Evolutionary conservation across 176 grass and related monocot species (phyloP), one percentile per base, ranked within the genome.

Genomic region (Zizania latifolia): DNA sequence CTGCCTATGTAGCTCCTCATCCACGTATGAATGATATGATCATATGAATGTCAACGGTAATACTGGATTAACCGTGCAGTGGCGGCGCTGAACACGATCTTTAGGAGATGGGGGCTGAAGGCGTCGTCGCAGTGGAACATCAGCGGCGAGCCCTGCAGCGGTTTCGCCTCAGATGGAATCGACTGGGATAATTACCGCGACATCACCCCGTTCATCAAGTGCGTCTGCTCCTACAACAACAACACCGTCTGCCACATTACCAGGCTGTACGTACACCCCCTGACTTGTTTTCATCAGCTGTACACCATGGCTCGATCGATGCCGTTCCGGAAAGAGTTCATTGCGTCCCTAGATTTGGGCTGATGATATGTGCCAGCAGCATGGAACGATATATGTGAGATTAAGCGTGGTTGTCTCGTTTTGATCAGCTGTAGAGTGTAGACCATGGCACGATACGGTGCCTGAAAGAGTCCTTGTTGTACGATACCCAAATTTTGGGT

Each of bases 171-270:
- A 8, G 54, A 57, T 6, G 15, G 11, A 9, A 57, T 9, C 54
- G 17, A 57, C 54, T 24, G n/a, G 22, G 54, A 57, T 12, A 57
- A 57, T 21, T 24, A 23, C 10, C 54, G 21, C 54, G 11, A 22
- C 54, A 57, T 57, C 54, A 57, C 24, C 22, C 54, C 54, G 22
- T 5, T 50, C 45, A 50, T 50, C 45, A 50, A 50, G 45, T 50
- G 92, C 46, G 39, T 6, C 32, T 95, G 92, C 86, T 78, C 57
- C 39, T 73, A 65, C 74, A 62, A 70, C 70, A 27, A 5, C 62
- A 9, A 0, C 27, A 71, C 66, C 29, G 76, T 84, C 24, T 95
- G 88, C 80, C 92, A 95, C 66, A 89, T 95, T 61, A 78, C 75
- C 26, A 27, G 58, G 28, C 28, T 95, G 88, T 95, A 78, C 10